These are phyloP conservation scores for Westerdykella ornata DNA, from an alignment of 2,329 filamentous ascomycete species.

Conservation along the genomic window DNA sequence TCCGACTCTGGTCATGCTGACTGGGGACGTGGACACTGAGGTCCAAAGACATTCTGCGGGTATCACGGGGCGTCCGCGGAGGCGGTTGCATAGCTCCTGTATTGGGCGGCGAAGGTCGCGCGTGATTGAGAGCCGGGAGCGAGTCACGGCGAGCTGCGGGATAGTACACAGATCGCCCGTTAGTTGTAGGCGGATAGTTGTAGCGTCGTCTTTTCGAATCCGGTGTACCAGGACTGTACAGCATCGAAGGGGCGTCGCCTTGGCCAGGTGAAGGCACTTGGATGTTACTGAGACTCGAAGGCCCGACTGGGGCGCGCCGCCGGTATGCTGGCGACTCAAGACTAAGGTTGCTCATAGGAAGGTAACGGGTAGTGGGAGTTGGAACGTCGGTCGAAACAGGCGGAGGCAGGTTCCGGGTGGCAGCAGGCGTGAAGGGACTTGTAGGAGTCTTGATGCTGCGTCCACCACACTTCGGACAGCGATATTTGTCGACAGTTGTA, in stretches of 20 bases:
- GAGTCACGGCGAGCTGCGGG: conserved; percentile 26
- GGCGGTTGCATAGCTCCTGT: conserved; percentile 27
- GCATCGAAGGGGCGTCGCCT: conserved; percentile 13
- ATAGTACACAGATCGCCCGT: conserved; percentile 45
- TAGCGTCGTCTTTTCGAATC: conserved; percentile 33
- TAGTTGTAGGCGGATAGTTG: conserved; percentile 42
- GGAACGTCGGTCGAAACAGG: conserved; percentile 29
- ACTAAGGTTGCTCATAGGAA: conserved; percentile 40
- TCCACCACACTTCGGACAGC: conserved; percentile 67
- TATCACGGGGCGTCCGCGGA: conserved; percentile 28
- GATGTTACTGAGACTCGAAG: conserved; percentile 25
- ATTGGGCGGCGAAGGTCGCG: conserved; percentile 28
- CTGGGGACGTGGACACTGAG: conserved; percentile 19
- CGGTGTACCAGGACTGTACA: conserved; percentile 30
- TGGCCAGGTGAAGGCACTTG: conserved; percentile 20
- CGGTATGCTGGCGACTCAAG: conserved; percentile 29
- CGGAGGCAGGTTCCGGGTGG: conserved; percentile 37
- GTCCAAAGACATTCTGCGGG: conserved; percentile 16
- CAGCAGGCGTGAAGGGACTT: conserved; percentile 48
- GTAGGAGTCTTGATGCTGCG: conserved; percentile 57
- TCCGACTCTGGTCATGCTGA: conserved; percentile 40
- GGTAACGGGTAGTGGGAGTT: conserved; percentile 29
- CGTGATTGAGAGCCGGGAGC: conserved; percentile 24
- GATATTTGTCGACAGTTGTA: conserved; percentile 40
- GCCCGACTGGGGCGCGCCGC: conserved; percentile 16